These are phyloP conservation scores for Cyclotella distinguenda DNA, from an alignment of 108 stramenopile species.

Conservation along the genomic window DNA sequence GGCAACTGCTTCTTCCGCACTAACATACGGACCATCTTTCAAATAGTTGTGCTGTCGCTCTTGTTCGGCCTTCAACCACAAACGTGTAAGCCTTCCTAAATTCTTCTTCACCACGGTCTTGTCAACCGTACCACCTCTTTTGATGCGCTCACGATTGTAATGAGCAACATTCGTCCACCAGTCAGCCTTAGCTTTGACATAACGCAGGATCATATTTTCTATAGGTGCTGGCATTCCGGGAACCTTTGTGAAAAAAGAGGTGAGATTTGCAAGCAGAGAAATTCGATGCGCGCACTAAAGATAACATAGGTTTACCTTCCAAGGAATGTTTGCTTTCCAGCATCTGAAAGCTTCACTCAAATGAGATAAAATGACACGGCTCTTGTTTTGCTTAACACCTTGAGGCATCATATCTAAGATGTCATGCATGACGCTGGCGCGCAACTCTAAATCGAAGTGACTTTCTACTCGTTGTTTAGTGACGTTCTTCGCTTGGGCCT, in stretches of 20 bases:
- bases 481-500: constrained; percentile 96
- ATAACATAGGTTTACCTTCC: constrained; percentile 61
- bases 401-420: constrained; percentile 99
- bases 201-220: constrained; percentile 99
- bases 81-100: constrained; percentile 94
- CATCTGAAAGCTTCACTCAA: constrained; percentile 97
- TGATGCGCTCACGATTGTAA: constrained; percentile 99
- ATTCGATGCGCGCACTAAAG: background rate
- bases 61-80: constrained; percentile 99
- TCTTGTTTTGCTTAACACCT: constrained; percentile 98
- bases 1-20: constrained; percentile 99
- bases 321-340: constrained; percentile 99
- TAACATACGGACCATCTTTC: constrained; percentile 97
- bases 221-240: constrained; percentile 99
- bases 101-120: constrained; percentile 99
- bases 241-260: constrained; percentile 40
- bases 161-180: constrained; percentile 99
- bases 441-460: constrained; percentile 98
- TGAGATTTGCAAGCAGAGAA: background rate
- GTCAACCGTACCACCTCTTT: constrained; percentile 99
- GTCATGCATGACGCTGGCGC: constrained; percentile 99
- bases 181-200: constrained; percentile 99
- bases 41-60: constrained; percentile 99
- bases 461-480: constrained; percentile 99
- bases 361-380: constrained; percentile 95